phyloP scores from a whole-genome alignment of 164 flowering plant species.

The Dillenia suffruticosa region DNA sequence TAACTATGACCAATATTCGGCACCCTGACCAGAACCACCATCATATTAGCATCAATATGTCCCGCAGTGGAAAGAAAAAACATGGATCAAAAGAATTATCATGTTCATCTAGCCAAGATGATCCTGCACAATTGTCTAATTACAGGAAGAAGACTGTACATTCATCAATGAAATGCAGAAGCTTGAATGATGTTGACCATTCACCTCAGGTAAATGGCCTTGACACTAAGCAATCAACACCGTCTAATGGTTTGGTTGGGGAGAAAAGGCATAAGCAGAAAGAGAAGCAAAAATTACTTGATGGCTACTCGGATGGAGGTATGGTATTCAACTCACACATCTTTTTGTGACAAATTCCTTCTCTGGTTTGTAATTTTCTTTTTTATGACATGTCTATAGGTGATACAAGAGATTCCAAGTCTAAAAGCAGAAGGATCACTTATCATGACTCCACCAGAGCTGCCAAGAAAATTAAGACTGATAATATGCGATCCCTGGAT shows the following conservation, averaged over 20 bases:
- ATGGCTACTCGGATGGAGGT: constrained; percentile 48
- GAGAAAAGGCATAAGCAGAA: constrained; percentile 38
- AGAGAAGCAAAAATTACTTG: constrained; percentile 33
- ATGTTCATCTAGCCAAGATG: constrained; percentile 19
- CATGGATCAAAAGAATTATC: constrained; percentile 31
- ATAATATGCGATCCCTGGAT: constrained; percentile 19
- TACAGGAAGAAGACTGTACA: constrained; percentile 38
- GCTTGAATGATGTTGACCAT: constrained; percentile 36
- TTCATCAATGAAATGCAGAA: constrained; percentile 35
- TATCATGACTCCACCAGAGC: constrained; percentile 34
- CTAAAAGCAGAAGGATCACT: constrained; percentile 36
- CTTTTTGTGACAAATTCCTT: constrained; percentile 3
- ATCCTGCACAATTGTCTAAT: constrained; percentile 19
- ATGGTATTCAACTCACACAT: constrained; percentile 12
- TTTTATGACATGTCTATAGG: constrained; percentile 28
- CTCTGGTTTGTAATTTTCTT: constrained; percentile 3
- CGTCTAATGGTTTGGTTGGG: constrained; percentile 24
- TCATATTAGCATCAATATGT: no score
- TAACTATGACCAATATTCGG: constrained; percentile 18
- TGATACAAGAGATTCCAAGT: constrained; percentile 30
- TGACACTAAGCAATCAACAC: constrained; percentile 24
- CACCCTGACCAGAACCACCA: constrained; percentile 26
- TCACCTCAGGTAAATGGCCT: constrained; percentile 20
- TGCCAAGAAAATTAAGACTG: constrained; percentile 63
- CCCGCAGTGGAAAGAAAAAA: constrained; percentile 38